phyloP scores from a whole-genome alignment of 2,329 filamentous ascomycete genomes.

The Madurella mycetomatis region DNA sequence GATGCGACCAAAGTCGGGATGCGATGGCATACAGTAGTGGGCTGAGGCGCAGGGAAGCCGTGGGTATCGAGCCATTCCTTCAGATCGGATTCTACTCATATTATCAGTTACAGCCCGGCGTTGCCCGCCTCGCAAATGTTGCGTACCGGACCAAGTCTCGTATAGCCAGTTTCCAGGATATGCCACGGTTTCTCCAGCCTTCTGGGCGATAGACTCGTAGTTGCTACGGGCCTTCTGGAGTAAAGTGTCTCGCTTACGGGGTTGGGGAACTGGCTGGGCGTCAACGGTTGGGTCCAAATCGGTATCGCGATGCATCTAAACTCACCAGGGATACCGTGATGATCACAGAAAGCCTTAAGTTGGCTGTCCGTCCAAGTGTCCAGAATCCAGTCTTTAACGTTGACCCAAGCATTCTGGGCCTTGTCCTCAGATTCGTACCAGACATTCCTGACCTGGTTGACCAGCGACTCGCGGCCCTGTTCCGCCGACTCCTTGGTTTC shows the following conservation, averaged over 20 bases:
- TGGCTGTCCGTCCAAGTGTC: conserved; percentile 94
- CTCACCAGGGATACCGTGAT: conserved; percentile 70
- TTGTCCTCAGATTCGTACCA: conserved; percentile 81
- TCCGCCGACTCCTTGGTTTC: conserved; percentile 63
- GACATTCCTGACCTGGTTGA: conserved; percentile 63
- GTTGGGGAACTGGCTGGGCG: conserved; percentile 62
- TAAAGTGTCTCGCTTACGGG: conserved; percentile 77
- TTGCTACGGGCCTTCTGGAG: conserved; percentile 73
- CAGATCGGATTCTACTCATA: conserved; percentile 67
- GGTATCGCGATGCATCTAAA: background rate
- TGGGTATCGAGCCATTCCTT: conserved; percentile 91
- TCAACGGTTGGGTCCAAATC: background rate
- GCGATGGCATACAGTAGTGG: conserved; percentile 48
- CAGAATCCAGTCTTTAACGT: conserved; percentile 85
- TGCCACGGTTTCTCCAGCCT: conserved; percentile 66
- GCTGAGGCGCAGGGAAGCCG: conserved; percentile 81
- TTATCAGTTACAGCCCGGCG: background rate
- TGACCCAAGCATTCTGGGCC: conserved; percentile 65
- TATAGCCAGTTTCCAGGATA: conserved; percentile 98
- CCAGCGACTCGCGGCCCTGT: conserved; percentile 63
- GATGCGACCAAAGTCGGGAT: background rate
- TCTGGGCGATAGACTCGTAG: conserved; percentile 74
- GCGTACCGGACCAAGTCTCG: conserved; percentile 65
- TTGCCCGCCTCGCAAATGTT: fast-evolving
- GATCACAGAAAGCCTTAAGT: conserved; percentile 88